These are phyloP conservation scores for Phaeomoniella chlamydospora DNA, from an alignment of 2,329 filamentous ascomycete species.

Conservation along the genomic window DNA sequence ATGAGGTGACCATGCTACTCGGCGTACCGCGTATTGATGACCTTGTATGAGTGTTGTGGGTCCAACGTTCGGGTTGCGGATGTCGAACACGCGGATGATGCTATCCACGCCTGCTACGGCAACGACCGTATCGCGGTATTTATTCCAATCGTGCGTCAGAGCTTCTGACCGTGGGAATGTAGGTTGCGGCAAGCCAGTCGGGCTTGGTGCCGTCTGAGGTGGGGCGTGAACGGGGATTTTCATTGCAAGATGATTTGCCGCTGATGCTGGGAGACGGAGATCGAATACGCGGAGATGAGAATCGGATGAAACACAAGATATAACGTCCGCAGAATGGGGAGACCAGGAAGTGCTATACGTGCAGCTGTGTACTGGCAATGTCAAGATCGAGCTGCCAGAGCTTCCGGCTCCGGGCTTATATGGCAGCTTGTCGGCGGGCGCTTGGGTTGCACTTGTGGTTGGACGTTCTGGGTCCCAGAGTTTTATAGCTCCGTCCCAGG, in stretches of 20 bases:
- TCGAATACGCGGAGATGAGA: slow-evolving; percentile 84
- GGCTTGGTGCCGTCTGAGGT: slow-evolving; percentile 9
- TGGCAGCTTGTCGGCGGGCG: neutral
- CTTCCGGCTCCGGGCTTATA: slow-evolving; percentile 12
- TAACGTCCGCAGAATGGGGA: slow-evolving; percentile 69
- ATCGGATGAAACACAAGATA: slow-evolving; percentile 81
- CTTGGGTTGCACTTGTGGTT: neutral
- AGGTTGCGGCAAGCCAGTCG: slow-evolving; percentile 12
- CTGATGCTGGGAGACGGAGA: slow-evolving; percentile 69
- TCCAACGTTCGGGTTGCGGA: slow-evolving; percentile 57
- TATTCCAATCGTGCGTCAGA: slow-evolving; percentile 97
- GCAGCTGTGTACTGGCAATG: slow-evolving; percentile 81
- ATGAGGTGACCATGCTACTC: slow-evolving; percentile 85
- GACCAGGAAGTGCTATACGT: slow-evolving; percentile 89
- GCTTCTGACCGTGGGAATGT: slow-evolving; percentile 58
- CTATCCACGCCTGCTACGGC: slow-evolving; percentile 85
- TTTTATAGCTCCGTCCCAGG: slow-evolving; percentile 94
- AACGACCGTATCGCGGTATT: slow-evolving; percentile 74
- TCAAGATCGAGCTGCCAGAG: slow-evolving; percentile 51
- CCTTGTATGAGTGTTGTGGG: slow-evolving; percentile 63
- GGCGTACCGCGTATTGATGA: slow-evolving; percentile 80
- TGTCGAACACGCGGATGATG: slow-evolving; percentile 77
- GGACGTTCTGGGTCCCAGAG: slow-evolving; percentile 73
- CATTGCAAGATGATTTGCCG: slow-evolving; percentile 73
- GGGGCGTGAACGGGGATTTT: slow-evolving; percentile 68